Evolutionary conservation across 768 basidiomycete genomes (phyloP), one percentile per base, ranked within the genome.

Genomic region (Phylloporus rhodoxanthus): DNA sequence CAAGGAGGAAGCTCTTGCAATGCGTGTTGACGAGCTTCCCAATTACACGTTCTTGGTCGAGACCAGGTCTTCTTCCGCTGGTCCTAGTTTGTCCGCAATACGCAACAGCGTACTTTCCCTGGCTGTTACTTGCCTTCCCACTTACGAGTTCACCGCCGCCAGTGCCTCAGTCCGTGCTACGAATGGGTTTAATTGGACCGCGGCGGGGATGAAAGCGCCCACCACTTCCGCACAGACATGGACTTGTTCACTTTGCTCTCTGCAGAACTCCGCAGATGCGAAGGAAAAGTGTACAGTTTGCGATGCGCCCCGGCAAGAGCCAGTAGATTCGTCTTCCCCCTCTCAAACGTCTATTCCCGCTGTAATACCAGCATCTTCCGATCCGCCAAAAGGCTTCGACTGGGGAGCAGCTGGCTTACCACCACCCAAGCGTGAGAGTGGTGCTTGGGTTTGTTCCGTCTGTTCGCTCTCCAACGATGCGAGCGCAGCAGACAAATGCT

Each of bases 121-220:
- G 23, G 65, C 75, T 10, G 52, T 60, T 30, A 58, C 68, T 1
- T 72, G 72, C 11, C 71, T 87, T 9, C 84, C 84, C 4, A 61
- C 50, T 5, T 78, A 64, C 49, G 63, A 72, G 33, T 69, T 76
- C 54, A 47, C 48, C n/a, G 48, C 44, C 11, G 40, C 40, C 47
- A 44, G 58, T 34, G 40, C 51, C n/a, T 48, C 66, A 10, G 46
- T 52, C 14, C 48, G 64, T 2, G 48, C 60, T 2, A 56, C 65
- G 34, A 68, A 71, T 36, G 70, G 70, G 28, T 86, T 85, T 56
- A 71, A 85, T 57, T 86, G 80, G 77, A 70, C 74, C 2, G 81
- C 80, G 9, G 81, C 81, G 1, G 84, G 82, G 4, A 62, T 78
- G 47, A 82, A 77, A 54, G 62, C 73, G 3, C 76, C 80, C 5